Conservation (phyloP, 164 flowering plant genomes). For the Umbellularia californica region DNA sequence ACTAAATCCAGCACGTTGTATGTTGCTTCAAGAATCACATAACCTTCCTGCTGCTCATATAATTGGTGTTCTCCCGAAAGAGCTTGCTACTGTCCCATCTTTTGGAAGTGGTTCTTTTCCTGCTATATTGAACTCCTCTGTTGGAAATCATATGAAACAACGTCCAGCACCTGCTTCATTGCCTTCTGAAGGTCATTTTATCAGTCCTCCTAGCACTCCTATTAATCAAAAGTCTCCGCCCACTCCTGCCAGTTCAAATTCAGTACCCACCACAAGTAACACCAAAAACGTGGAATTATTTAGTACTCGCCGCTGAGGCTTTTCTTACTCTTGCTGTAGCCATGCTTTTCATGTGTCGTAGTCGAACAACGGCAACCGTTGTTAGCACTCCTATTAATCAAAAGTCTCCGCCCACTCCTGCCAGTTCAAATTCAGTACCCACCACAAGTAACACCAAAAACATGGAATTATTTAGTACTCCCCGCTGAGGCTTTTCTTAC, state of each 20-base stretch:
- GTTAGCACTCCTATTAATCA: not conserved
- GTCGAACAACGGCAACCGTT: not conserved
- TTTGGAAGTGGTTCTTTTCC: not conserved
- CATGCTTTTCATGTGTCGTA: not conserved
- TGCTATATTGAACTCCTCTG: not conserved
- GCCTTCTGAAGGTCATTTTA: no score
- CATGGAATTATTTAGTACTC: no score
- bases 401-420: not conserved
- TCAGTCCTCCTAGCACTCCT: not conserved
- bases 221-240: not conserved
- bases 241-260: not conserved
- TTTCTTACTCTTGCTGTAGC: no score
- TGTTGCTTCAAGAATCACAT: slow-evolving; percentile 28
- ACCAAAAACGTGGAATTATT: no score
- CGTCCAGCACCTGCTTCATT: not conserved
- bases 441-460: no score
- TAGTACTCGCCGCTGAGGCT: no score
- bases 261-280: no score
- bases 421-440: not conserved
- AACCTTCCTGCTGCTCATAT: slow-evolving; percentile 58
- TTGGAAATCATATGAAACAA: not conserved
- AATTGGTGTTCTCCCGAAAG: slow-evolving; percentile 18
- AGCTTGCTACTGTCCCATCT: slow-evolving; percentile 8
- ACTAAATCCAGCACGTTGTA: slow-evolving; percentile 44
- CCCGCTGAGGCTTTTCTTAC: no score